A percentile compares a stretch with the other conserved stretches of the same genome.
These are phyloP conservation scores for Candida pseudoviswanathii DNA, from an alignment of 1,139 yeast genomes.

Conservation along the genomic window DNA sequence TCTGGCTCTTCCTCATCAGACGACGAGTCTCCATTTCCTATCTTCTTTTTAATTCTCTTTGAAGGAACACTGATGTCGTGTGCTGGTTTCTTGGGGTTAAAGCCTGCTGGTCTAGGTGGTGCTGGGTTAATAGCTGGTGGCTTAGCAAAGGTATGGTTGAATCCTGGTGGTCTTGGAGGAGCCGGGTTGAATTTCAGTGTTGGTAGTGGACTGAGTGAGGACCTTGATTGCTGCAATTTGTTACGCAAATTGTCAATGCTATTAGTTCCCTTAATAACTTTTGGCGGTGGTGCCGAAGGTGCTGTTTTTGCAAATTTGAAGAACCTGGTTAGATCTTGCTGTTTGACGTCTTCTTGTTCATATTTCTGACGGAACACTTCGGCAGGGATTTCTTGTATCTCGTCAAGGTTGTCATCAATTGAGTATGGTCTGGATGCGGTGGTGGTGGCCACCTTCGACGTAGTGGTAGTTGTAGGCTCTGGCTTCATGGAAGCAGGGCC, in stretches of 20 bases:
- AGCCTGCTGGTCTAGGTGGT: conserved; percentile 85
- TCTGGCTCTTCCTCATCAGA: conserved; percentile 38
- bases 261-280: conserved; percentile 32
- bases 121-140: conserved; percentile 42
- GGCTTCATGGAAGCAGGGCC: not conserved
- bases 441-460: too few species aligned
- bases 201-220: not conserved
- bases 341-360: conserved; percentile 24
- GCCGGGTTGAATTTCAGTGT: conserved; percentile 48
- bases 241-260: conserved; percentile 44
- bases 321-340: conserved; percentile 53
- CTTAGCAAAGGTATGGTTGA: not conserved
- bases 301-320: conserved; percentile 42
- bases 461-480: too few species aligned
- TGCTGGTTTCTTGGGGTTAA: conserved; percentile 46
- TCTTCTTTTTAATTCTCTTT: conserved; percentile 34
- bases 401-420: not conserved
- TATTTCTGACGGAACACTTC: conserved; percentile 10
- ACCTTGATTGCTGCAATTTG: conserved; percentile 33
- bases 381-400: conserved; percentile 9
- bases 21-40: conserved; percentile 33
- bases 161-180: not conserved
- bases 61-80: conserved; percentile 13
- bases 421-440: too few species aligned
- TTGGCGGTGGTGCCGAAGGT: conserved; percentile 44